These are phyloP conservation scores for Smithsoniella earleae DNA, from an alignment of 163 green algal genomes.

Conservation along the genomic window DNA sequence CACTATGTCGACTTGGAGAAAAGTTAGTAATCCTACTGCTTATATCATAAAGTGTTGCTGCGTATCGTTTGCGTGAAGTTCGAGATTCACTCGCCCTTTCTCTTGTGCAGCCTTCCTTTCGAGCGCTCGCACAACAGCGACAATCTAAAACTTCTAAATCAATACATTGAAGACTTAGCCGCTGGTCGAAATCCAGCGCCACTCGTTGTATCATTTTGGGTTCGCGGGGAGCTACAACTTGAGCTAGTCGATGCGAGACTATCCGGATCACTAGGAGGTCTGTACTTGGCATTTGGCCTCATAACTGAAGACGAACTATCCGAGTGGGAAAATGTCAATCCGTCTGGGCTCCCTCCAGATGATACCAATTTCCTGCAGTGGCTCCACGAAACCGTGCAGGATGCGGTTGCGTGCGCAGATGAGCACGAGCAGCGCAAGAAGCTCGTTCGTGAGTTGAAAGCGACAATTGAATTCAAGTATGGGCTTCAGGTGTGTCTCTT, in stretches of 20 bases:
- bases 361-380: conserved; percentile 64
- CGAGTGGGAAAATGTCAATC: conserved; percentile 32
- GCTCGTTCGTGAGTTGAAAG: conserved; percentile 48
- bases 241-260: conserved; percentile 53
- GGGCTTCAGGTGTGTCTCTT: conserved; percentile 11
- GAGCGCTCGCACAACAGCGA: conserved; percentile 23
- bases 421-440: conserved; percentile 63
- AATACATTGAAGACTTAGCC: conserved; percentile 65
- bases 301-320: conserved; percentile 63
- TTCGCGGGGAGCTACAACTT: conserved; percentile 47
- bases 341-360: conserved; percentile 32
- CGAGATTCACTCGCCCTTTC: neutral
- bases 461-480: conserved; percentile 58
- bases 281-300: conserved; percentile 75
- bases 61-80: too few species aligned
- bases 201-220: conserved; percentile 60
- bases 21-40: too few species aligned
- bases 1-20: too few species aligned
- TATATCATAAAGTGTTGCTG: too few species aligned
- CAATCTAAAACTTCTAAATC: conserved; percentile 56
- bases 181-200: conserved; percentile 36
- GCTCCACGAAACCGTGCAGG: conserved; percentile 55
- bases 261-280: conserved; percentile 58
- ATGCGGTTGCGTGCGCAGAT: conserved; percentile 62
- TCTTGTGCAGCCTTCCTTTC: conserved; percentile 9